These are phyloP conservation scores for Carallia pectinifolia DNA, from an alignment of 345 rosid genomes.

Conservation along the genomic window DNA sequence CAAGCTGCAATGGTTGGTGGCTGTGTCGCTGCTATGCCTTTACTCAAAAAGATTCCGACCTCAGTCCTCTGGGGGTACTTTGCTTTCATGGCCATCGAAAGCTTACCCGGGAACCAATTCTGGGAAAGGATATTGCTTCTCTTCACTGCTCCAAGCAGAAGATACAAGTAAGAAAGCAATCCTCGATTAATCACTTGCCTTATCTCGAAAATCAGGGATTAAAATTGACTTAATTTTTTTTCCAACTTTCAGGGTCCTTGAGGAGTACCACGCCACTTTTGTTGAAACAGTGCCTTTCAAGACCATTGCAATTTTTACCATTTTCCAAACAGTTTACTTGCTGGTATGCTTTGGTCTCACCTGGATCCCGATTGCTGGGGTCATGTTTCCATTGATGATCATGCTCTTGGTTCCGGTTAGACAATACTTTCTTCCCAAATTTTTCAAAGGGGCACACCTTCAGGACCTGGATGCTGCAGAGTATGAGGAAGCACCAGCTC, in stretches of 20 bases:
- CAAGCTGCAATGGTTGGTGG: conserved; percentile 33
- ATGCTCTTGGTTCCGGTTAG: conserved; percentile 34
- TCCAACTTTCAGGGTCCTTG: conserved; percentile 23
- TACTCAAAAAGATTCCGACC: conserved; percentile 36
- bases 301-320: conserved; percentile 25
- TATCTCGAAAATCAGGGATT: background rate
- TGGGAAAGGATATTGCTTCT: conserved; percentile 36
- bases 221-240: background rate
- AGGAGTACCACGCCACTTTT: conserved; percentile 32
- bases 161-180: conserved; percentile 24
- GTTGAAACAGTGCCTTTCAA: conserved; percentile 36
- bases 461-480: conserved; percentile 34
- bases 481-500: conserved; percentile 35
- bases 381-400: conserved; percentile 38
- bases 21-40: conserved; percentile 36
- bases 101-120: conserved; percentile 34
- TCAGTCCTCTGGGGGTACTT: conserved; percentile 38
- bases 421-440: conserved; percentile 32
- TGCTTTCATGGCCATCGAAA: conserved; percentile 38
- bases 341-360: conserved; percentile 32
- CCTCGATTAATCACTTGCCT: background rate
- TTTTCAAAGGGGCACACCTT: conserved; percentile 32
- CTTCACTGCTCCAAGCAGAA: conserved; percentile 35
- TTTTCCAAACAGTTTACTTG: conserved; percentile 28
- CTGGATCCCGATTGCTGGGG: conserved; percentile 33